Evolutionary conservation across 306 rosid species (phyloP), one percentile per base, ranked within the genome.

Genomic region (Ormosia semicastrata): DNA sequence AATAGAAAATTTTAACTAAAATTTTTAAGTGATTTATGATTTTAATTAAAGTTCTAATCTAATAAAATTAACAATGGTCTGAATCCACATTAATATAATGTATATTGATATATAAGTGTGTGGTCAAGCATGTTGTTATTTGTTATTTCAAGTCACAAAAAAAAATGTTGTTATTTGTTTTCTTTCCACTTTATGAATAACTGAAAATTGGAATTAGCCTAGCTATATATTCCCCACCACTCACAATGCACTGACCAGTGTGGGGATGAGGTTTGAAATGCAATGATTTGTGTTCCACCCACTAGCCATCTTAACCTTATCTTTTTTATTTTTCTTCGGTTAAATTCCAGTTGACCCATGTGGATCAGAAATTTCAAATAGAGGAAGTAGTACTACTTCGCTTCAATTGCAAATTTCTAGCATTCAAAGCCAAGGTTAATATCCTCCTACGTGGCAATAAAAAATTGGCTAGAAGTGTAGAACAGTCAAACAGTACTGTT

Each of bases 241-340:
- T 65, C 75, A 68, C 62, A 46, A 24, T 50, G 71, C 72, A 78
- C 66, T 76, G 58, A 47, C 30, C 41, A 33, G 10, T 47, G 76
- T 24, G 54, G 43, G 77, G 68, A 30, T 9, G 54, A 34, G 81
- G 52, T 29, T 66, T 18, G 67, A 67, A 80, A 70, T 71, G 86
- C 82, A 77, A 88, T 74, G 57, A 58, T 82, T 68, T 76, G 29
- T 75, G 68, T 47, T 83, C 84, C 85, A 85, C 86, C 84, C 69
- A 88, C 89, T 90, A 63, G 69, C 66, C 75, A 73, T 77, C 71
- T 50, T 71, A 47, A 81, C 66, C 85, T 64, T 71, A 62, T 75
- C 83, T 44, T 30, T 24, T 63, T 41, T 1, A 6, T 44, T 39
- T 63, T 14, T 53, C 6, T 11, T 9, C 53, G 6, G 24, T 72